These are phyloP conservation scores for Pulicaria dysenterica DNA, from an alignment of 129 eudicot genomes.

Conservation along the genomic window DNA sequence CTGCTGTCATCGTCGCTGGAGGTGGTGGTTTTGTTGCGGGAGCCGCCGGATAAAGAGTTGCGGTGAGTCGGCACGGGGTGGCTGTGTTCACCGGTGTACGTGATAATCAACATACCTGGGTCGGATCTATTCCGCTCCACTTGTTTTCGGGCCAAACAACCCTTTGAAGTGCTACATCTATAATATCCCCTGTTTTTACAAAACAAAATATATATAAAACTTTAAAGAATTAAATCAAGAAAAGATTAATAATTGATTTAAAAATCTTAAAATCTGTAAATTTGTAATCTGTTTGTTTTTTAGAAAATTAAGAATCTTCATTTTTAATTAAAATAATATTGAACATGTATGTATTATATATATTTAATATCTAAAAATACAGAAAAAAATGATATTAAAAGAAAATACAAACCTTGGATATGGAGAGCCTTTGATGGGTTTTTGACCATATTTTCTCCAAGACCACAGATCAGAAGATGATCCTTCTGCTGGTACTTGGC, in stretches of 20 bases:
- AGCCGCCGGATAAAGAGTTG: constrained; percentile 80
- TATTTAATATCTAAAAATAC: background rate
- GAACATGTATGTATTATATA: too few relatives aligned
- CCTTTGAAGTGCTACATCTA: constrained; percentile 90
- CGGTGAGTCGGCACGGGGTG: constrained; percentile 89
- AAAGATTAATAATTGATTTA: background rate
- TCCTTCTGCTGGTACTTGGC: constrained; percentile 93
- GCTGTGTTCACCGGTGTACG: constrained; percentile 88
- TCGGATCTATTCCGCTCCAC: constrained; percentile 97
- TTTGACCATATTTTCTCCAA: constrained; percentile 98
- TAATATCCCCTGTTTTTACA: constrained; percentile 77
- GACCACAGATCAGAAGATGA: constrained; percentile 94
- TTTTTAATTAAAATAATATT: too few relatives aligned
- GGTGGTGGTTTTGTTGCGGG: constrained; percentile 58
- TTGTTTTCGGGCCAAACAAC: constrained; percentile 96
- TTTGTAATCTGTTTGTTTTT: too few relatives aligned
- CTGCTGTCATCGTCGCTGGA: constrained; percentile 42
- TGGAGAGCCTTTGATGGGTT: constrained; percentile 99
- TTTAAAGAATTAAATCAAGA: background rate
- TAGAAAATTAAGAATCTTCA: too few relatives aligned
- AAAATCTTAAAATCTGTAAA: too few relatives aligned
- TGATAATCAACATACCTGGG: constrained; percentile 80
- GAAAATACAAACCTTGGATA: constrained; percentile 71
- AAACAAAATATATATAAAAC: background rate
- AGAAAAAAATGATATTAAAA: background rate